phyloP scores from a whole-genome alignment of 2,329 filamentous ascomycete genomes.

The Colletotrichum lupini region DNA sequence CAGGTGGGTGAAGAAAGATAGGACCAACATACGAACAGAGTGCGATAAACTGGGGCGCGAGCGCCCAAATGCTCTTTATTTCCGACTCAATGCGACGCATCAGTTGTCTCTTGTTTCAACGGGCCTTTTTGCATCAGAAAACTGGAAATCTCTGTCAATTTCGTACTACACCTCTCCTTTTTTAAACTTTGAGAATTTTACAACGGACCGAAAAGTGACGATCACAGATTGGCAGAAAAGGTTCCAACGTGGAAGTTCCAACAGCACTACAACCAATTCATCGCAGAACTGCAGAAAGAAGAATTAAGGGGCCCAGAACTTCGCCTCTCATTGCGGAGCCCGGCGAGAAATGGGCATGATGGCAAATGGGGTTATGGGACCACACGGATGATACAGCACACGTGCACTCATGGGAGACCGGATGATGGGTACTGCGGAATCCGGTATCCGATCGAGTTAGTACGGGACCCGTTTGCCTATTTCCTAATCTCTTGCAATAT shows the following conservation, averaged over 20 bases:
- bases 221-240: not conserved
- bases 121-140: not conserved
- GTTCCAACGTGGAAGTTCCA: not conserved
- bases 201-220: not conserved
- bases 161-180: not conserved
- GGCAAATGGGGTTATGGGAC: conserved; percentile 5
- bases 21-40: not conserved
- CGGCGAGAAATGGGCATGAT: conserved; percentile 1
- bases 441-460: conserved; percentile 16
- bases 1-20: not conserved
- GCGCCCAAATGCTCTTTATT: not conserved
- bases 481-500: not conserved
- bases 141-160: not conserved
- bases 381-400: conserved; percentile 2
- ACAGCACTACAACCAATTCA: not conserved
- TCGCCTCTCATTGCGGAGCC: not conserved
- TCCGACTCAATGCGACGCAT: not conserved
- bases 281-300: not conserved
- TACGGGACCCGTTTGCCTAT: not conserved
- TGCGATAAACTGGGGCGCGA: conserved; percentile 3
- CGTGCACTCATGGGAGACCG: conserved; percentile 1
- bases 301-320: conserved; percentile 18
- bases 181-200: not conserved
- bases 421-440: conserved; percentile 1
- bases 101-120: not conserved